Percentiles rank a stretch among this genome's conserved stretches.
Conservation (phyloP, 306 rosid genomes). For the Gastrolobium bilobum region DNA sequence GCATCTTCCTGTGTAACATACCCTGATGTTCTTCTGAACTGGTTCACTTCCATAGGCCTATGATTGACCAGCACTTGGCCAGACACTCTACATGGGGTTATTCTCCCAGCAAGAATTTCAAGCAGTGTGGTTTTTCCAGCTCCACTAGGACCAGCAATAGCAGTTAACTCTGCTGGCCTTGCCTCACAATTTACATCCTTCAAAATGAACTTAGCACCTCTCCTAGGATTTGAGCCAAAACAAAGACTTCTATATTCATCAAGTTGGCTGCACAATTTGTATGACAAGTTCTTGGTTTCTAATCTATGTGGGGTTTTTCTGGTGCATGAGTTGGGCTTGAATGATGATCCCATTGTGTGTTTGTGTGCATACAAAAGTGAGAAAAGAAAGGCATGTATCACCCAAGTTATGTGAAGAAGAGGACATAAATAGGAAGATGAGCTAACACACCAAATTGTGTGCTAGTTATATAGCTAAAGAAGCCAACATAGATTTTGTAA, state of each 20-base stretch:
- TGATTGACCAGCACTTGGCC: conserved; percentile 86
- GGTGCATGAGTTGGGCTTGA: conserved; percentile 52
- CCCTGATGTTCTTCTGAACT: conserved; percentile 73
- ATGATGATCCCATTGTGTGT: conserved; percentile 63
- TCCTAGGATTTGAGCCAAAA: conserved; percentile 54
- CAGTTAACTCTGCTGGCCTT: conserved; percentile 81
- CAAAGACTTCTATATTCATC: conserved; percentile 62
- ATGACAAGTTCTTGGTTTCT: conserved; percentile 75
- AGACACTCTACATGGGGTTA: conserved; percentile 55
- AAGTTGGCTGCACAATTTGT: conserved; percentile 66
- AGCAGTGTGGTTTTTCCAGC: conserved; percentile 98
- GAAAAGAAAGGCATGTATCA: conserved; percentile 45
- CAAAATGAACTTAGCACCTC: conserved; percentile 65
- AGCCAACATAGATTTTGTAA: conserved; percentile 48
- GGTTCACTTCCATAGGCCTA: conserved; percentile 59
- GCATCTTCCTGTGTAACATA: conserved; percentile 90
- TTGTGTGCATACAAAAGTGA: conserved; percentile 50
- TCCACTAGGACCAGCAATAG: conserved; percentile 99
- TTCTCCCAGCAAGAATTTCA: conserved; percentile 85
- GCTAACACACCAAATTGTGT: conserved; percentile 83
- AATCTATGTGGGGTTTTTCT: conserved; percentile 58
- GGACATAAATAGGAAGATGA: conserved; percentile 64
- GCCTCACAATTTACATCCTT: conserved; percentile 85
- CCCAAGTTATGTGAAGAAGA: conserved; percentile 47
- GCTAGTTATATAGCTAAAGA: conserved; percentile 51